Evolutionary conservation across 768 basidiomycete genomes (phyloP).

Genomic region (Boletus edulis): DNA sequence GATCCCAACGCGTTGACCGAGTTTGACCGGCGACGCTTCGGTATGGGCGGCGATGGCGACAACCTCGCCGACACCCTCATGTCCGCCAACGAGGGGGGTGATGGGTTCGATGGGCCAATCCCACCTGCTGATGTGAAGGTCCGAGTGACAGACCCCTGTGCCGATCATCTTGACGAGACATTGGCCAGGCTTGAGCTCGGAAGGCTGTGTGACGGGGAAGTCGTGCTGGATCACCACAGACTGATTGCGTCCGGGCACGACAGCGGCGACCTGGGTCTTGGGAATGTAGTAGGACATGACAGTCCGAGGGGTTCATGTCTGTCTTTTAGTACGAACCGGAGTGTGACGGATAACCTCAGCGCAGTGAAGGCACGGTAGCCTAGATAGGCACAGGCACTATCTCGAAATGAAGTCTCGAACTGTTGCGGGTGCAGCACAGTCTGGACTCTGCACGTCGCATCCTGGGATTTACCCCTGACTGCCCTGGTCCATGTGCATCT

Average conservation of each 20-base stretch:
- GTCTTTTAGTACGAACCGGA: too few relatives aligned
- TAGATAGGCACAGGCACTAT: too few relatives aligned
- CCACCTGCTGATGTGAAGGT: slow-evolving; percentile 68
- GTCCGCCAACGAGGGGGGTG: slow-evolving; percentile 73
- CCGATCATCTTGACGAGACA: slow-evolving; percentile 74
- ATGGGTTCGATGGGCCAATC: slow-evolving; percentile 80
- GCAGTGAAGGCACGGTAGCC: too few relatives aligned
- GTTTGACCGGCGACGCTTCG: slow-evolving; percentile 53
- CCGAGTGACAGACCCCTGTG: slow-evolving; percentile 87
- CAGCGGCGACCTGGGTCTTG: slow-evolving; percentile 41
- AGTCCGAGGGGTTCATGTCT: too few relatives aligned
- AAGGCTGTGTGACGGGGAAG: slow-evolving; percentile 53
- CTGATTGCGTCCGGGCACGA: slow-evolving; percentile 32
- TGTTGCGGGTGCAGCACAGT: too few relatives aligned
- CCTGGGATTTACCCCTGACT: too few relatives aligned
- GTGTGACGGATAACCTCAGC: too few relatives aligned
- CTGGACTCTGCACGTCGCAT: too few relatives aligned
- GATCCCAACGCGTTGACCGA: slow-evolving; percentile 81
- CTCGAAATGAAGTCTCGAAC: too few relatives aligned
- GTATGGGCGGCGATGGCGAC: slow-evolving; percentile 78
- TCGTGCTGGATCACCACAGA: slow-evolving; percentile 37
- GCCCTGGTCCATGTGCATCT: too few relatives aligned
- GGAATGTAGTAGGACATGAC: slow-evolving; percentile 31
- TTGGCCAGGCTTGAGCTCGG: slow-evolving; percentile 62
- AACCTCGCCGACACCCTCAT: slow-evolving; percentile 80